Conservation (phyloP, 805 yeast species). For the Candida orba region DNA sequence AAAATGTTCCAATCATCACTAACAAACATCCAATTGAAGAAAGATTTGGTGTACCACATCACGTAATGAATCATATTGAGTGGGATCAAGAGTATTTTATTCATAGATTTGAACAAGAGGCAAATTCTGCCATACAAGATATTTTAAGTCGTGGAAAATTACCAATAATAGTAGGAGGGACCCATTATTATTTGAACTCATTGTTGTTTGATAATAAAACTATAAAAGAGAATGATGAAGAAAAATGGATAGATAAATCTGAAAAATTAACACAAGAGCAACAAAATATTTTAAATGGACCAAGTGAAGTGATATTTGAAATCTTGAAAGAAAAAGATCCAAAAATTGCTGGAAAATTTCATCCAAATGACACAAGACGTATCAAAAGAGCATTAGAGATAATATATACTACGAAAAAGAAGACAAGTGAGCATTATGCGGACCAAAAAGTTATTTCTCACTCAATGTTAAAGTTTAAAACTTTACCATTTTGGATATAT, state of each 20-base stretch:
- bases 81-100: constrained; percentile 82
- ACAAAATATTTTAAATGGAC: constrained; percentile 44
- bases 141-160: constrained; percentile 61
- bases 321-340: constrained; percentile 58
- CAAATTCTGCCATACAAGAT: constrained; percentile 50
- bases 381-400: constrained; percentile 78
- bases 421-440: constrained; percentile 64
- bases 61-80: constrained; percentile 74
- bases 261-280: constrained; percentile 27
- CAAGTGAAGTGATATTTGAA: constrained; percentile 42
- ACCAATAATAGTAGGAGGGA: constrained; percentile 92
- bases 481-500: constrained; percentile 78
- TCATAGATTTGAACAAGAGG: constrained; percentile 72
- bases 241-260: neutral
- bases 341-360: constrained; percentile 67
- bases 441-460: constrained; percentile 44
- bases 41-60: constrained; percentile 70
- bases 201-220: constrained; percentile 66
- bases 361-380: constrained; percentile 83
- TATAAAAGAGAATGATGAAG: constrained; percentile 29
- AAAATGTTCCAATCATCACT: constrained; percentile 65
- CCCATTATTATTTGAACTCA: constrained; percentile 86
- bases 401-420: constrained; percentile 54
- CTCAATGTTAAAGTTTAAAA: constrained; percentile 47
- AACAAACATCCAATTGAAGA: constrained; percentile 87